Percentiles rank a stretch among this genome's conserved stretches.
Conservation (phyloP, 2,329 filamentous ascomycete genomes). For the Aspergillus quadrilineatus region DNA sequence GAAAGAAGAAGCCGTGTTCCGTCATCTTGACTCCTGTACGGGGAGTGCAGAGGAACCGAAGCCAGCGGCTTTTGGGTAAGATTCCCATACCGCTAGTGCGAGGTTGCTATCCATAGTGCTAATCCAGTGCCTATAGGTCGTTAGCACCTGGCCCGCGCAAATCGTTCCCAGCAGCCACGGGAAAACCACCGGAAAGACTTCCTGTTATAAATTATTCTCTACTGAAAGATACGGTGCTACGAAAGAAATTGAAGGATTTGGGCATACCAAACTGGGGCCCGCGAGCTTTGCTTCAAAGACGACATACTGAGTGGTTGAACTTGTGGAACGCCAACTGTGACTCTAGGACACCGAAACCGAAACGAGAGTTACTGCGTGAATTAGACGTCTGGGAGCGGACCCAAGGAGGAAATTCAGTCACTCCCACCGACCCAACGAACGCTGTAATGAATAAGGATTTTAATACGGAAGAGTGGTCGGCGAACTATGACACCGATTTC, state of each 20-base stretch:
- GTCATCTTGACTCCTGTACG: conserved; percentile 73
- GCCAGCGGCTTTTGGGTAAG: conserved; percentile 30
- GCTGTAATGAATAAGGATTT: conserved; percentile 84
- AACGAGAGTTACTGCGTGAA: conserved; percentile 71
- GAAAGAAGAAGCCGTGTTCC: conserved; percentile 74
- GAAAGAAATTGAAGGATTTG: conserved; percentile 77
- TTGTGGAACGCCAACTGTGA: conserved; percentile 98
- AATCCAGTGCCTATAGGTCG: conserved; percentile 23
- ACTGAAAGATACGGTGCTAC: conserved; percentile 73
- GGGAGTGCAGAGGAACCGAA: conserved; percentile 23
- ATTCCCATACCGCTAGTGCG: background rate
- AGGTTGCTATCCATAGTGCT: conserved; percentile 14
- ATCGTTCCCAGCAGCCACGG: conserved; percentile 19
- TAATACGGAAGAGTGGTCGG: conserved; percentile 73
- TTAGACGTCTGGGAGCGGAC: conserved; percentile 84
- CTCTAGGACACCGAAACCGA: conserved; percentile 68
- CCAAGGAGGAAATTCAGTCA: conserved; percentile 61
- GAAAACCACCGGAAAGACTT: conserved; percentile 60
- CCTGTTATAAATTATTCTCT: conserved; percentile 83
- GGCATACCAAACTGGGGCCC: conserved; percentile 72
- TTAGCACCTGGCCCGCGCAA: conserved; percentile 17
- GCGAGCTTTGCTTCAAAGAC: conserved; percentile 68
- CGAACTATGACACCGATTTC: conserved; percentile 72
- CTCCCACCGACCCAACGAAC: conserved; percentile 23
- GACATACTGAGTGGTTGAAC: conserved; percentile 92